A percentile compares a stretch with the other conserved stretches of the same genome.
Evolutionary conservation across 176 grass and related monocot genomes (phyloP).

Genomic region (Oryza nivara): DNA sequence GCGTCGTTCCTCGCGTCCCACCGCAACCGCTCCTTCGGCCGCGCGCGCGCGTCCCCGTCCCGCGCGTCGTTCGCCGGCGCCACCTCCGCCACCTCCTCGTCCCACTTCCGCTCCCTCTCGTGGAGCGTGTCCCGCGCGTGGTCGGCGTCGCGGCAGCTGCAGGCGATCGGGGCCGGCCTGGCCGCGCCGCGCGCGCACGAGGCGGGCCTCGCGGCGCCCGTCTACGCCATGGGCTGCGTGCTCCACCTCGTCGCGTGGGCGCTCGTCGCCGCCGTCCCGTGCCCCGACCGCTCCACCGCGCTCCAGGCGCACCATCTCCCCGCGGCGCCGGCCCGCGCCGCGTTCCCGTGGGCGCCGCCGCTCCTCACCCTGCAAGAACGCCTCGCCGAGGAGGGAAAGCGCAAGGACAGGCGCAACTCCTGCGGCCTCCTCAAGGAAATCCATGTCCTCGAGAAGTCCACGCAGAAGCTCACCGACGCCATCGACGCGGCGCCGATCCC

Average conservation of each 20-base stretch:
- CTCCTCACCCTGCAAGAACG: constrained; percentile 81
- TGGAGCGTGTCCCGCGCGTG: constrained; percentile 93
- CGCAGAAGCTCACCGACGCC: constrained; percentile 66
- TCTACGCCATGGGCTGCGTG: constrained; percentile 90
- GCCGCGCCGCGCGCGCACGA: constrained; percentile 79
- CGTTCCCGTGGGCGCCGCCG: constrained; percentile 74
- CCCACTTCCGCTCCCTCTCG: constrained; percentile 88
- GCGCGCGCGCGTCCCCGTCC: constrained; percentile 54
- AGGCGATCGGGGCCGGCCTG: constrained; percentile 72
- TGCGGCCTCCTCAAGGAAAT: constrained; percentile 84
- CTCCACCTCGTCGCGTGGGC: constrained; percentile 79
- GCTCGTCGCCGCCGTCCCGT: constrained; percentile 81
- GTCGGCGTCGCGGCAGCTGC: constrained; percentile 87
- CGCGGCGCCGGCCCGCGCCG: constrained; percentile 54
- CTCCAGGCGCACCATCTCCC: constrained; percentile 65
- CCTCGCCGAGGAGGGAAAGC: constrained; percentile 83
- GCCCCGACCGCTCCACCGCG: constrained; percentile 73
- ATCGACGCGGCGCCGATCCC: constrained; percentile 61
- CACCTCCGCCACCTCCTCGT: constrained; percentile 28
- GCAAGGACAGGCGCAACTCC: constrained; percentile 75
- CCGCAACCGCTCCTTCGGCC: constrained; percentile 89
- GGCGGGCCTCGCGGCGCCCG: constrained; percentile 63
- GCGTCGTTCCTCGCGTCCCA: constrained; percentile 57
- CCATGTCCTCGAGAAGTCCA: constrained; percentile 64
- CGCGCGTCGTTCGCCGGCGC: constrained; percentile 28